Conservation (phyloP, 2,329 filamentous ascomycete species). For the Diaporthe sp. region DNA sequence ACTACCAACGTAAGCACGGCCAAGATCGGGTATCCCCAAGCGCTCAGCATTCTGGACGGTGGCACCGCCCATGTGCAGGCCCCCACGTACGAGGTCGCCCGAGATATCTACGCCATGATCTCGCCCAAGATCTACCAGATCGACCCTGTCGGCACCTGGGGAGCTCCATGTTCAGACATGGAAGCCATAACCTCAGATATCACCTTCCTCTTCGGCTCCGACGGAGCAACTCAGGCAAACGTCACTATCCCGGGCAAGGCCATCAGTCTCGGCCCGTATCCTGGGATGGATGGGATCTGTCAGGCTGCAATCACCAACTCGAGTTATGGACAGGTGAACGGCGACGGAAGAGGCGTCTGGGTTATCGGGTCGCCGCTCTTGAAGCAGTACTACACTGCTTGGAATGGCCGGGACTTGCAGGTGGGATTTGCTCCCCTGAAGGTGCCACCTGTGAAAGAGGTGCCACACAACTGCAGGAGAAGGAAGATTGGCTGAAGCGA, state of each 20-base stretch:
- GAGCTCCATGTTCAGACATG: constrained; percentile 46
- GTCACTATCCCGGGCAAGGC: constrained; percentile 44
- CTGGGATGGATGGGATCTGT: constrained; percentile 44
- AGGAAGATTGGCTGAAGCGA: background rate
- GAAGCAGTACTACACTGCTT: constrained; percentile 51
- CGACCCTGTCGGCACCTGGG: constrained; percentile 48
- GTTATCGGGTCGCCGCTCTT: constrained; percentile 49
- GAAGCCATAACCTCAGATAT: constrained; percentile 44
- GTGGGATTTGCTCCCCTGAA: constrained; percentile 43
- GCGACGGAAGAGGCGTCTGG: constrained; percentile 43
- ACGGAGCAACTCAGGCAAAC: constrained; percentile 40
- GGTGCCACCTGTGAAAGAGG: background rate
- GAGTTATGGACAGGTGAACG: constrained; percentile 25
- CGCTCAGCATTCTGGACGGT: constrained; percentile 45
- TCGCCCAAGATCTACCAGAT: constrained; percentile 47
- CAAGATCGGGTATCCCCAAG: constrained; percentile 29
- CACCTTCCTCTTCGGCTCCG: constrained; percentile 46
- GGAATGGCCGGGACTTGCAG: constrained; percentile 46
- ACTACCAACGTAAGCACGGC: constrained; percentile 29
- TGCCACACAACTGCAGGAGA: background rate
- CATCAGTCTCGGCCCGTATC: constrained; percentile 49
- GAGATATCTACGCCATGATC: constrained; percentile 46
- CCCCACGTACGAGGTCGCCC: constrained; percentile 45
- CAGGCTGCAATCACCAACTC: constrained; percentile 47
- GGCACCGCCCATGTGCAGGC: constrained; percentile 48